Evolutionary conservation across 2,329 filamentous ascomycete species (phyloP).

Genomic region (Stemphylium beticola): DNA sequence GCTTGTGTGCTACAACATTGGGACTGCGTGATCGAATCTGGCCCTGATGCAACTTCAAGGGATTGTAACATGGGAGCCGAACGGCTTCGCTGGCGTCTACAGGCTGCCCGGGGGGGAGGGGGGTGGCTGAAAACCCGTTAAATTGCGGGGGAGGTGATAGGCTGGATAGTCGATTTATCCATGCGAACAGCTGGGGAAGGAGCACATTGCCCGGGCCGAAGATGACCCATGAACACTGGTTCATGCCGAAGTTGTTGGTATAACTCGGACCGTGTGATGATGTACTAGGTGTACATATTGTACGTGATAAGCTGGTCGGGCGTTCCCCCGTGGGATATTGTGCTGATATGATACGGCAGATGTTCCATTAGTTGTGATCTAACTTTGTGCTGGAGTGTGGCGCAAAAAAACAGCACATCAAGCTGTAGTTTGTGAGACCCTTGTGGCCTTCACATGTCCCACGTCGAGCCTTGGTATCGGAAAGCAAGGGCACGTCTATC

Average conservation of each 20-base stretch:
- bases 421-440: background rate
- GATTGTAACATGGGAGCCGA: background rate
- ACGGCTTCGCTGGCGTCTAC: constrained; percentile 5
- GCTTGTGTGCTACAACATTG: constrained; percentile 2
- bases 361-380: constrained; percentile 3
- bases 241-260: constrained; percentile 6
- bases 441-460: constrained; percentile 1
- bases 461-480: background rate
- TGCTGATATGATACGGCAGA: constrained; percentile 16
- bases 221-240: background rate
- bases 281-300: constrained; percentile 6
- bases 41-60: background rate
- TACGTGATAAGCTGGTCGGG: constrained; percentile 9
- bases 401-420: background rate
- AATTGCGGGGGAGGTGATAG: constrained; percentile 6
- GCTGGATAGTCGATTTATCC: constrained; percentile 17
- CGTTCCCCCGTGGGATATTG: constrained; percentile 7
- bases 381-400: constrained; percentile 6
- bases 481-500: constrained; percentile 8
- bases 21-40: constrained; percentile 7
- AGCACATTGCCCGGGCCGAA: constrained; percentile 13
- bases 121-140: background rate
- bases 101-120: background rate
- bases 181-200: background rate
- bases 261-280: constrained; percentile 22